Base-by-base conservation (phyloP, 2,329 filamentous ascomycete species). In the Amylocarpus encephaloides region DNA sequence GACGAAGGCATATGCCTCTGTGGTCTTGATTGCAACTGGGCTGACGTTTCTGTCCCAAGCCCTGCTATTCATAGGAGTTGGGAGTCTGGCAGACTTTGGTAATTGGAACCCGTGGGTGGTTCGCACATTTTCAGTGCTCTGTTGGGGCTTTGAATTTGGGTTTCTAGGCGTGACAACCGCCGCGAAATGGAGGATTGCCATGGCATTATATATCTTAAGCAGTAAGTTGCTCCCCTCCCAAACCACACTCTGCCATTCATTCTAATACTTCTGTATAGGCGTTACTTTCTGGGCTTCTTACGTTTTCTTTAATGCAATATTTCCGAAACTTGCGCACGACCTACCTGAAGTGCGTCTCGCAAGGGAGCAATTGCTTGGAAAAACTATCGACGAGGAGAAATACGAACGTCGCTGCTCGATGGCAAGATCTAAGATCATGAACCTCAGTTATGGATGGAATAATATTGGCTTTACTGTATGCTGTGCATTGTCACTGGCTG, bases 41-140 rank as follows among this genome's bases (percentile, higher is more conserved):
- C 52, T 65, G 51, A 63, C 58, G 0, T 64, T 64, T 43, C 52
- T 64, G 7, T 52, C 50, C 1, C 61, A 65, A 47, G 52, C 59
- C 15, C 19, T 65, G 6, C 30, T 64, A 12, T 63, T 65, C 48
- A 58, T 65, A 35, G 43, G 50, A 1, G 48, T 64, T 15, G 62
- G 62, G 12, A 62, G 60, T 52, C 42, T 64, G 49, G 63, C 63
- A 13, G 63, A 65, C 44, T 64, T 58, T 50, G 63, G 63, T 6
- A 62, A 58, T 43, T 65, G 62, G 62, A 64, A 64, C 38, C 61
- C 57, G 9, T 65, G 63, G 63, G 59, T 65, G 12, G 61, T 65
- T 12, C 59, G 60, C 49, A 44, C 41, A 2, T 65, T 64, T 34
- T 64, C 63, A 5, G 53, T 64, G 2, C 33, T 64, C 2, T 52